Conservation (phyloP, 352 stramenopile species). For the Phytophthora meadii region DNA sequence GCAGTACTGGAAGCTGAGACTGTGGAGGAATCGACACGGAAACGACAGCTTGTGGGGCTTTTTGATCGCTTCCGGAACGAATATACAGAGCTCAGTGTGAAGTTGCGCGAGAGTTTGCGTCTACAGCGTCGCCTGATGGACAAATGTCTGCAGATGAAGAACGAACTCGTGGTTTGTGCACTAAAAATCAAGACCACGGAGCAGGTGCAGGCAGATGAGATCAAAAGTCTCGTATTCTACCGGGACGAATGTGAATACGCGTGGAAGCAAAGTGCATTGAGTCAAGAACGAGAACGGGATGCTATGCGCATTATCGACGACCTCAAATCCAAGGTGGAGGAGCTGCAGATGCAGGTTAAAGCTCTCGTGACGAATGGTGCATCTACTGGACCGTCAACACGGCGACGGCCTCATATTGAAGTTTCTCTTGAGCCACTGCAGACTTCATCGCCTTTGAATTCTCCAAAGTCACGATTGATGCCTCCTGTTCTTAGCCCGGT, state of each 20-base stretch:
- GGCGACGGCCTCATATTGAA: conserved; percentile 15
- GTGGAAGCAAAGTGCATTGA: conserved; percentile 65
- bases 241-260: conserved; percentile 76
- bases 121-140: conserved; percentile 65
- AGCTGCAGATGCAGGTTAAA: conserved; percentile 62
- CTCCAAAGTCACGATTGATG: not conserved
- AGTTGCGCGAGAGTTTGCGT: conserved; percentile 59
- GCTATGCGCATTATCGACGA: conserved; percentile 76
- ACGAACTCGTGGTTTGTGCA: conserved; percentile 63
- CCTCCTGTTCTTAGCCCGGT: conserved; percentile 4
- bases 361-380: conserved; percentile 33
- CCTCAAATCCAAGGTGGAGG: conserved; percentile 64
- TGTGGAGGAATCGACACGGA: conserved; percentile 57
- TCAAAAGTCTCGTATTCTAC: conserved; percentile 77
- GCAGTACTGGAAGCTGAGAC: conserved; percentile 55
- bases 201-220: conserved; percentile 71
- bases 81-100: conserved; percentile 64
- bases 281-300: conserved; percentile 65
- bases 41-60: conserved; percentile 64
- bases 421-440: not conserved
- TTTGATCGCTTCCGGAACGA: conserved; percentile 75
- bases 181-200: conserved; percentile 65
- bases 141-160: conserved; percentile 79
- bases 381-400: not conserved
- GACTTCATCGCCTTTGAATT: not conserved